These are phyloP conservation scores for Dactylellina parvicollis DNA, from an alignment of 2,329 filamentous ascomycete genomes.

Conservation along the genomic window DNA sequence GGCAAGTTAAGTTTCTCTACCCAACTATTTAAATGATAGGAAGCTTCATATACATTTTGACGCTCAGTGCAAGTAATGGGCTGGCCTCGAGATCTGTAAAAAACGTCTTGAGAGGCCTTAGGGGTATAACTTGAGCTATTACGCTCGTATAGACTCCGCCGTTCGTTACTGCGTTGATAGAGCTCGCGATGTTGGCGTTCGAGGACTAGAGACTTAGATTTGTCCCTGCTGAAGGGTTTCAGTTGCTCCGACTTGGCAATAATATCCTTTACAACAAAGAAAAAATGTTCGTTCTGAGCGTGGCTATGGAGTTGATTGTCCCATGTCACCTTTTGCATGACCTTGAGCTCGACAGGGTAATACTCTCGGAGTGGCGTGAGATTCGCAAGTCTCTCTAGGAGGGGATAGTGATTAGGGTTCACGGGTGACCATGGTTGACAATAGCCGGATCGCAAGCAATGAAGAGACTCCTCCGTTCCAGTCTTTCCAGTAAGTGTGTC, in stretches of 20 bases:
- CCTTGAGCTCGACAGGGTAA: slow-evolving; percentile 62
- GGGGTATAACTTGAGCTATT: slow-evolving; percentile 16
- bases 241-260: slow-evolving; percentile 59
- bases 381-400: slow-evolving; percentile 59
- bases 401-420: slow-evolving; percentile 23
- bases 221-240: slow-evolving; percentile 58
- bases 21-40: slow-evolving; percentile 25
- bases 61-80: neutral
- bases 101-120: slow-evolving; percentile 1
- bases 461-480: slow-evolving; percentile 70
- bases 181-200: slow-evolving; percentile 26
- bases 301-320: slow-evolving; percentile 60
- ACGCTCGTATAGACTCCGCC: slow-evolving; percentile 29
- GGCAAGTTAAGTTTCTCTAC: slow-evolving; percentile 14
- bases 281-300: slow-evolving; percentile 65
- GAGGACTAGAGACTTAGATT: neutral
- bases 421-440: slow-evolving; percentile 66
- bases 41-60: slow-evolving; percentile 19
- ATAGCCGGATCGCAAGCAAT: slow-evolving; percentile 65
- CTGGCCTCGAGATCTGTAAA: slow-evolving; percentile 19
- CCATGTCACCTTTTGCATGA: slow-evolving; percentile 67
- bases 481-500: slow-evolving; percentile 70
- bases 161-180: slow-evolving; percentile 12
- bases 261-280: slow-evolving; percentile 60
- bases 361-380: slow-evolving; percentile 62